Percentiles rank a stretch among this genome's conserved stretches.
Evolutionary conservation across 2,329 filamentous ascomycete genomes (phyloP).

Genomic region (Diaporthe vexans): DNA sequence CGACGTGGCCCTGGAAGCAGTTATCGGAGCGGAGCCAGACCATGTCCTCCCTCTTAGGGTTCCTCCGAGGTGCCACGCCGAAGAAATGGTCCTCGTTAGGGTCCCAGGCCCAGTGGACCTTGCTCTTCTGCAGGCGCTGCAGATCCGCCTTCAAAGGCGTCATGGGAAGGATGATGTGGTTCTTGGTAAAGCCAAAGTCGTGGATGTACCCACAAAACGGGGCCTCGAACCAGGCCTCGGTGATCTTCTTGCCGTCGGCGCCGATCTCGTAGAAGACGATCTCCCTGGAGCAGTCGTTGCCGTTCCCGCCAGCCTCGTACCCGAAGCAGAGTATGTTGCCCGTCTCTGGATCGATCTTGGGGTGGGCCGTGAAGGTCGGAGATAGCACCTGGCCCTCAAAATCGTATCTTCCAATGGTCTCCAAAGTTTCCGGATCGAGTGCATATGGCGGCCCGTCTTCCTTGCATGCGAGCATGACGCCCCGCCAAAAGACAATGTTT

Average conservation of each 20-base stretch:
- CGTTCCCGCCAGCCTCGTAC: constrained; percentile 61
- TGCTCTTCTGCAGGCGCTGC: constrained; percentile 55
- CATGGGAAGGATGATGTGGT: constrained; percentile 56
- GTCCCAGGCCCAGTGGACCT: constrained; percentile 57
- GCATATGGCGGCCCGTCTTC: constrained; percentile 66
- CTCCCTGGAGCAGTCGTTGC: constrained; percentile 57
- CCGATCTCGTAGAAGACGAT: constrained; percentile 48
- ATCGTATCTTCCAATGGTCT: constrained; percentile 63
- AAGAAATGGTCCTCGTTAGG: constrained; percentile 46
- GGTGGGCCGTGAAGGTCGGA: constrained; percentile 65
- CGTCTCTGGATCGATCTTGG: constrained; percentile 64
- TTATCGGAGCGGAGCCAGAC: constrained; percentile 57
- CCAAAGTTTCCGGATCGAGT: constrained; percentile 62
- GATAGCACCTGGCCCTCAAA: constrained; percentile 63
- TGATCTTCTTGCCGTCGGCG: constrained; percentile 6
- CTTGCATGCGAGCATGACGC: constrained; percentile 67
- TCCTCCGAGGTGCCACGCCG: constrained; percentile 43
- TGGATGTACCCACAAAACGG: constrained; percentile 57
- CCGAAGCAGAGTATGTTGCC: constrained; percentile 66
- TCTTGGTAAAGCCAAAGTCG: constrained; percentile 57
- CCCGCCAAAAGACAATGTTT: constrained; percentile 70
- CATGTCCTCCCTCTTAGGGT: constrained; percentile 50
- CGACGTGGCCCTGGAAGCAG: constrained; percentile 54
- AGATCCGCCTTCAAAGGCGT: constrained; percentile 54
- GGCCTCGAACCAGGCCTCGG: constrained; percentile 46